Percentiles rank a stretch among this genome's conserved stretches.
These are phyloP conservation scores for Venturia effusa DNA, from an alignment of 2,329 filamentous ascomycete genomes.

Conservation along the genomic window DNA sequence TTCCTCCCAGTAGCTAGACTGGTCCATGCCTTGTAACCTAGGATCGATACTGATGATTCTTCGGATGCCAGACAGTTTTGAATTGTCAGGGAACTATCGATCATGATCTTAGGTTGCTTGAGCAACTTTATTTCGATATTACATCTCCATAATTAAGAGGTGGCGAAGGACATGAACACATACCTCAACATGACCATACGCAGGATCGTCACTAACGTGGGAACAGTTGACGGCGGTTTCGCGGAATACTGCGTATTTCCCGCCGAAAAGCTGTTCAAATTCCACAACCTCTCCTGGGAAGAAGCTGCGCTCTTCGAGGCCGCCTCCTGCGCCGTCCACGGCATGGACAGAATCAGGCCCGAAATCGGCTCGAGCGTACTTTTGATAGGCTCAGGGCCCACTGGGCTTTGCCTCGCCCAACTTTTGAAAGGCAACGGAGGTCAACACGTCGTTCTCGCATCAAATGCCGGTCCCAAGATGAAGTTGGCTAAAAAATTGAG, in stretches of 20 bases:
- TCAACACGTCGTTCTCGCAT: conserved; percentile 59
- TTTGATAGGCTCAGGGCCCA: conserved; percentile 57
- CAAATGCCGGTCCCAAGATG: conserved; percentile 59
- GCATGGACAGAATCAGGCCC: conserved; percentile 56
- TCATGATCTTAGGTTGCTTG: no score
- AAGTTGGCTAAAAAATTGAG: conserved; percentile 46
- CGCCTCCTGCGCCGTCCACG: conserved; percentile 60
- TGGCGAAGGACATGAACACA: no score
- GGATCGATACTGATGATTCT: no score
- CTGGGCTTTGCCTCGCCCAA: conserved; percentile 53
- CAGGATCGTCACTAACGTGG: conserved; percentile 14
- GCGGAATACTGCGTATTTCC: conserved; percentile 55
- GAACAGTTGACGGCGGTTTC: conserved; percentile 55
- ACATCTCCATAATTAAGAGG: no score
- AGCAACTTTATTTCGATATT: no score
- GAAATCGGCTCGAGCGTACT: conserved; percentile 55
- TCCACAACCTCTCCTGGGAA: conserved; percentile 54
- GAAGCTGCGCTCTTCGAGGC: conserved; percentile 61
- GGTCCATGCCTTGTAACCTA: no score
- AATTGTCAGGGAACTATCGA: no score
- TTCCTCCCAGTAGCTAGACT: no score
- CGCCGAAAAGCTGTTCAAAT: conserved; percentile 50
- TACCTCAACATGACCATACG: not conserved
- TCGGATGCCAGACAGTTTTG: no score
- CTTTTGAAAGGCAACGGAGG: conserved; percentile 55